Base-by-base conservation (phyloP, 2,329 filamentous ascomycete species). In the Ophiocordyceps camponoti-leonardi region DNA sequence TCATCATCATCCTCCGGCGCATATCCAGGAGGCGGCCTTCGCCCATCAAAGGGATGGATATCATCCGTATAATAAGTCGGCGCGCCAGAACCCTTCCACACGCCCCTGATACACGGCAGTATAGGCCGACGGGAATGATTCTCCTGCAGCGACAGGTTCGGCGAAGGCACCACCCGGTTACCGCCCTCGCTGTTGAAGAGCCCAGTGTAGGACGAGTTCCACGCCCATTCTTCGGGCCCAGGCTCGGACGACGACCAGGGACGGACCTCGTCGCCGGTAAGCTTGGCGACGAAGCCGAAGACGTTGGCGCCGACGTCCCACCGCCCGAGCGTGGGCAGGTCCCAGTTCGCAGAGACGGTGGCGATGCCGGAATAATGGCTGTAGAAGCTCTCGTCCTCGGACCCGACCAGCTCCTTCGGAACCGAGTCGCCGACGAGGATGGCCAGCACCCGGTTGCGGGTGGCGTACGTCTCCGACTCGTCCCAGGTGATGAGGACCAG, bases 401-500 rank as follows among this genome's bases (percentile, higher is more conserved):
- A 86, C 46, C 81, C 81, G 40, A 77, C 64, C 1, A 83, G 70
- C n/a, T 72, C 45, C 5, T 66, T 45, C 12, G 83, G 81, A 2
- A 93, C 62, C n/a, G 78, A 80, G 48, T 83, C 83, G 16, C 85
- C 86, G 3, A 92, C 65, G 0, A 92, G 71, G 51, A 92, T 71
- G 50, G 68, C 75, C 48, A 85, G 73, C 45, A 92, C 72, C 39
- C 70, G 69, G 70, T 92, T 92, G 53, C 74, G 72, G 23, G 67
- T 63, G 6, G 67, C 61, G 62, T 87, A 86, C 11, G 73, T 77
- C 53, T 81, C 75, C 58, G 79, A 83, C 65, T 92, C 86, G 51
- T 92, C 86, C 55, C 86, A 92, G 11, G 79, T 88, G 48, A 92
- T 61, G 6, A 90, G 66, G 11, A 92, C 72, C 1, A 92, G 71